phyloP scores from a whole-genome alignment of 257 asterid genomes.

The Primulina eburnea region DNA sequence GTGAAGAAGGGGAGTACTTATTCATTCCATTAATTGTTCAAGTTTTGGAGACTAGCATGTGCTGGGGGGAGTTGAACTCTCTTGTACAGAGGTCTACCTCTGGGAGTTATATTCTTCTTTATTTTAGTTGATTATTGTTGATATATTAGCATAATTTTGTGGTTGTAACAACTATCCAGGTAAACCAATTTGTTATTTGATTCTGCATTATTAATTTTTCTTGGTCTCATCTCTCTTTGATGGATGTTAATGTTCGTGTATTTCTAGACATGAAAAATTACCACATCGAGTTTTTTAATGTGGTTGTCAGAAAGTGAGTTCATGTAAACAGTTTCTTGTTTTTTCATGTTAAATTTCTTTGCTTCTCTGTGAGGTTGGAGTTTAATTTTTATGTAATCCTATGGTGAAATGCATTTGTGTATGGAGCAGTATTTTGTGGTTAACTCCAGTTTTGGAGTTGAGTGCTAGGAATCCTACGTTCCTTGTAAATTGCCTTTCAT shows the following conservation, averaged over 20 bases:
- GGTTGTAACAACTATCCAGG: background rate
- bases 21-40: too few species aligned
- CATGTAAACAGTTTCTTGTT: background rate
- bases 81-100: too few species aligned
- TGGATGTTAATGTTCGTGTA: background rate
- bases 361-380: background rate
- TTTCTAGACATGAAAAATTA: background rate
- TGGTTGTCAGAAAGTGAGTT: background rate
- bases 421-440: background rate
- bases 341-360: background rate
- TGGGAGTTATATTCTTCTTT: too few species aligned
- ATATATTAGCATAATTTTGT: too few species aligned
- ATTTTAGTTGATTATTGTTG: too few species aligned
- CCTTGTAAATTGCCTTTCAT: background rate
- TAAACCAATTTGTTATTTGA: slow-evolving; percentile 8
- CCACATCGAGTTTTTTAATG: background rate
- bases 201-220: slow-evolving; percentile 5
- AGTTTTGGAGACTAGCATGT: too few species aligned
- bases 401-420: background rate
- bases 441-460: slow-evolving; percentile 9
- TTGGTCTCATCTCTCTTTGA: slow-evolving; percentile 16
- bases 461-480: background rate
- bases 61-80: too few species aligned
- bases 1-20: too few species aligned
- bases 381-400: background rate